phyloP scores from a whole-genome alignment of 345 rosid genomes.

The Rubroshorea leprosula region DNA sequence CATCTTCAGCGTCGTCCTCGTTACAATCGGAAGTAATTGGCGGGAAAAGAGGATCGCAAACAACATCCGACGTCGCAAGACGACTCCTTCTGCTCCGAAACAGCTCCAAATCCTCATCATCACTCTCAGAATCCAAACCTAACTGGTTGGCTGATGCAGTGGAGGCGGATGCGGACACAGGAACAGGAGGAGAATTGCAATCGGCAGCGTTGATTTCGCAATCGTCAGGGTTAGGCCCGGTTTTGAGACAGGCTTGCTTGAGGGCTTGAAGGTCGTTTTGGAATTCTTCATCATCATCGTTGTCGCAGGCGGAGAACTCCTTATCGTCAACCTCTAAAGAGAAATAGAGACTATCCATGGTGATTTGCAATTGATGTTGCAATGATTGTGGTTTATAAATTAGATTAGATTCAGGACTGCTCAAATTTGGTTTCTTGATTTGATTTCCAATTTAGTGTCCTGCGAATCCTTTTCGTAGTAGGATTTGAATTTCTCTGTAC shows the following conservation, averaged over 20 bases:
- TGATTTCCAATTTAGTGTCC: too few species aligned
- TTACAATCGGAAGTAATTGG: constrained; percentile 22
- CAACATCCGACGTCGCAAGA: constrained; percentile 33
- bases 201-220: constrained; percentile 7
- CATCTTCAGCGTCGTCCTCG: constrained; percentile 49
- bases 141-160: too few species aligned
- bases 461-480: too few species aligned
- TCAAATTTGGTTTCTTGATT: too few species aligned
- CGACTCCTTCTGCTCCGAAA: constrained; percentile 46
- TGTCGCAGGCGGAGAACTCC: background rate
- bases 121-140: too few species aligned
- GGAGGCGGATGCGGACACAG: too few species aligned
- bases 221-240: constrained; percentile 44
- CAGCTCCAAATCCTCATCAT: constrained; percentile 59
- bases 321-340: too few species aligned
- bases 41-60: constrained; percentile 27
- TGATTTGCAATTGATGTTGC: too few species aligned
- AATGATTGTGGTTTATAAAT: too few species aligned
- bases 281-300: constrained; percentile 41
- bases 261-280: constrained; percentile 74
- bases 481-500: too few species aligned
- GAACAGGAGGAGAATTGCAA: constrained; percentile 16
- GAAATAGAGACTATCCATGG: too few species aligned
- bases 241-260: constrained; percentile 54
- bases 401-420: too few species aligned